These are phyloP conservation scores for Stagonosporopsis tanaceti DNA, from an alignment of 2,329 filamentous ascomycete species.

Conservation along the genomic window DNA sequence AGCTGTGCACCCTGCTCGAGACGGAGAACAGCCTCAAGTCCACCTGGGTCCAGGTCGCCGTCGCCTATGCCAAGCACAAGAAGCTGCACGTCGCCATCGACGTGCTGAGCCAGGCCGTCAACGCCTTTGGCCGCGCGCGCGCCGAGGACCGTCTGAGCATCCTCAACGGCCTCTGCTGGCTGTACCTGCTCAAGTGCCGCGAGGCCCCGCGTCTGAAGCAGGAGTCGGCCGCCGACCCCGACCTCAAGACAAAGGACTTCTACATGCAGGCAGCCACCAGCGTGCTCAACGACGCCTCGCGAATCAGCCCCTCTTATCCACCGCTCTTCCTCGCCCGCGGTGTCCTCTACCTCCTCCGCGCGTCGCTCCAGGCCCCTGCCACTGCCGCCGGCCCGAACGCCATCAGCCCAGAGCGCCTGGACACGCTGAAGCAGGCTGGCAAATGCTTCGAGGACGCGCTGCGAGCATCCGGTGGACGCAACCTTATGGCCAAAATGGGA, in stretches of 20 bases:
- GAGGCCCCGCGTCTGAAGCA: constrained; percentile 74
- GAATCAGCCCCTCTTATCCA: constrained; percentile 90
- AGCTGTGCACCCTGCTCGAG: constrained; percentile 93
- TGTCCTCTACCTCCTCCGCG: constrained; percentile 85
- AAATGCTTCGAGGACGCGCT: constrained; percentile 96
- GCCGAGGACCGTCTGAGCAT: constrained; percentile 86
- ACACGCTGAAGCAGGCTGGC: constrained; percentile 82
- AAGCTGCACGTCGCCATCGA: constrained; percentile 85
- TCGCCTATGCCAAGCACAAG: constrained; percentile 95
- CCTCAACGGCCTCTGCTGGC: constrained; percentile 85
- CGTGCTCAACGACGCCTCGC: constrained; percentile 92
- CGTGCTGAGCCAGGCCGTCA: constrained; percentile 75
- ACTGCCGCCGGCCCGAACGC: constrained; percentile 70
- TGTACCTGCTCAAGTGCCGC: constrained; percentile 88
- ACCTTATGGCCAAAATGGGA: constrained; percentile 91
- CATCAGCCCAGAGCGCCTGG: constrained; percentile 74
- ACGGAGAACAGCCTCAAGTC: constrained; percentile 90
- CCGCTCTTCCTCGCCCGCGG: constrained; percentile 91
- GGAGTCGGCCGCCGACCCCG: constrained; percentile 55
- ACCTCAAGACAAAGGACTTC: constrained; percentile 89
- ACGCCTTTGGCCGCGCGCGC: constrained; percentile 72
- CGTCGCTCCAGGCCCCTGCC: constrained; percentile 80
- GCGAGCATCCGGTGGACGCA: constrained; percentile 81
- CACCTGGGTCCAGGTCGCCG: constrained; percentile 97
- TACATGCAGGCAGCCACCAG: constrained; percentile 91